Conservation (phyloP, 768 basidiomycete genomes). For the Melanogaster broomeanus region DNA sequence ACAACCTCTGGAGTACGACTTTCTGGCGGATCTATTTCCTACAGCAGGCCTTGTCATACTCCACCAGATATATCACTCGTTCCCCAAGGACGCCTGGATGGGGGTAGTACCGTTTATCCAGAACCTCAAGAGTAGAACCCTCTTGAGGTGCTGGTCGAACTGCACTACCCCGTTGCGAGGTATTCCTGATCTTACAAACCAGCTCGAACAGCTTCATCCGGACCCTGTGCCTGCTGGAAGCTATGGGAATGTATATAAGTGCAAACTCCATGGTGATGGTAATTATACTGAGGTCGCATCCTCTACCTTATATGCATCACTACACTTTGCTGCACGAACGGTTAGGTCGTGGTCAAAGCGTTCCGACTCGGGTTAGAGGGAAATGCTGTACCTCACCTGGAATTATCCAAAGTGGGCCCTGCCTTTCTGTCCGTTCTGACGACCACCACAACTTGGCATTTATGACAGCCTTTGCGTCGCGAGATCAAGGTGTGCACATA, state of each 20-base stretch:
- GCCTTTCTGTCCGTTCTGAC: not conserved
- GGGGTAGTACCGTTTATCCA: too few species aligned
- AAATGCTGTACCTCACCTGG: not conserved
- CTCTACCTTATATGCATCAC: not conserved
- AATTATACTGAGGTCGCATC: not conserved
- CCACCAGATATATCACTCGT: too few species aligned
- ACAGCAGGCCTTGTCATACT: too few species aligned
- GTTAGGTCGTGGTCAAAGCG: not conserved
- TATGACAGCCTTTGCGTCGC: slow-evolving; percentile 14
- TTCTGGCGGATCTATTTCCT: too few species aligned
- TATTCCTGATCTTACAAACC: not conserved
- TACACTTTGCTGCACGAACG: not conserved
- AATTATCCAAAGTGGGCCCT: not conserved
- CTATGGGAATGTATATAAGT: not conserved
- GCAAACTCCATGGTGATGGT: not conserved
- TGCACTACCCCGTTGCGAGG: too few species aligned
- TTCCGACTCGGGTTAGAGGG: not conserved
- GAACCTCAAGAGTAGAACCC: too few species aligned
- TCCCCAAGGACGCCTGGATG: too few species aligned
- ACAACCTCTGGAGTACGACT: too few species aligned
- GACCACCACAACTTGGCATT: too few species aligned
- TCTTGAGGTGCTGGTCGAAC: too few species aligned
- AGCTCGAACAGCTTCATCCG: not conserved
- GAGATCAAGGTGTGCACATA: slow-evolving; percentile 20
- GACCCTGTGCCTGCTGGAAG: not conserved